Conservation (phyloP, 2,329 filamentous ascomycete species). For the Penicillium nordicum region DNA sequence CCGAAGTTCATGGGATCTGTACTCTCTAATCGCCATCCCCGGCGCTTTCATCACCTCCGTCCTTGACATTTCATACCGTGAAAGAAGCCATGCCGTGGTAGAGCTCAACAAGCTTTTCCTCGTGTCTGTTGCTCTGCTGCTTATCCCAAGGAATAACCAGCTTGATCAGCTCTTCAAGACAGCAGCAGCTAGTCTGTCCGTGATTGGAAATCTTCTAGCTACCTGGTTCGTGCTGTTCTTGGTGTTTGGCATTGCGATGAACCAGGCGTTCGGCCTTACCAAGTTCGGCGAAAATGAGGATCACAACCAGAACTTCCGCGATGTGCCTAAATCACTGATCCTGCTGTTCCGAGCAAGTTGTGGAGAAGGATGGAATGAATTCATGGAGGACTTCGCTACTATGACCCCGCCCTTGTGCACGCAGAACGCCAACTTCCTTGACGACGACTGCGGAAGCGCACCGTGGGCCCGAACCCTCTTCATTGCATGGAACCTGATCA, state of each 20-base stretch:
- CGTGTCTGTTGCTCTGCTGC: constrained; percentile 79
- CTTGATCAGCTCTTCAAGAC: constrained; percentile 99
- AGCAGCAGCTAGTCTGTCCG: constrained; percentile 84
- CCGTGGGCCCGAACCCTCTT: constrained; percentile 87
- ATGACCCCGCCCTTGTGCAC: constrained; percentile 81
- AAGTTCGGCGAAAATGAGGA: constrained; percentile 72
- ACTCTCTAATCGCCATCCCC: constrained; percentile 72
- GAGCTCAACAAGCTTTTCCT: constrained; percentile 92
- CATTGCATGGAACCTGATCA: constrained; percentile 96
- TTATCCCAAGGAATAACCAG: constrained; percentile 95
- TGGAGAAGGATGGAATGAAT: constrained; percentile 91
- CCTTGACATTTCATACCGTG: constrained; percentile 59
- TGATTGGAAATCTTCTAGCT: constrained; percentile 85
- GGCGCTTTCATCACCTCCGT: constrained; percentile 82
- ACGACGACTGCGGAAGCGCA: constrained; percentile 88
- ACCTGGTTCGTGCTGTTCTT: constrained; percentile 98
- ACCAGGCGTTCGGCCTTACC: constrained; percentile 92
- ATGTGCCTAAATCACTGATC: constrained; percentile 88
- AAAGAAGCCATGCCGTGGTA: constrained; percentile 56
- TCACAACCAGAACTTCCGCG: constrained; percentile 86
- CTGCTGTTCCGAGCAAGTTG: constrained; percentile 89
- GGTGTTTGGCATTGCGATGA: constrained; percentile 93
- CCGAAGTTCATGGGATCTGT: constrained; percentile 92
- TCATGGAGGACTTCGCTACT: constrained; percentile 92
- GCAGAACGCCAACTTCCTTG: constrained; percentile 66